Conservation (phyloP, 805 yeast species). For the Kodamaea kaohsiungensis region DNA sequence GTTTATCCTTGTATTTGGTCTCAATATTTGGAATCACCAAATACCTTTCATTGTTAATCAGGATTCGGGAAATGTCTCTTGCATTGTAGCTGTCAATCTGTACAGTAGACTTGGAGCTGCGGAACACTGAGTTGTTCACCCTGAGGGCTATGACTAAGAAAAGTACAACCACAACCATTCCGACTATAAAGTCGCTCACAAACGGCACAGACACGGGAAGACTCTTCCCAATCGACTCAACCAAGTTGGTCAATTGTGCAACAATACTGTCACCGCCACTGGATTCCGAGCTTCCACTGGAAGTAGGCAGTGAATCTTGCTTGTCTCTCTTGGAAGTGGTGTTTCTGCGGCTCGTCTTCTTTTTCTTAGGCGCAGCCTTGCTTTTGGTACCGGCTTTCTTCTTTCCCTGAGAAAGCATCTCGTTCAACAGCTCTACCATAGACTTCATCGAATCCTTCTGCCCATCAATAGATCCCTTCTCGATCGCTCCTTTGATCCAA, state of each 20-base stretch:
- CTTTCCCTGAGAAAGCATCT: constrained; percentile 27
- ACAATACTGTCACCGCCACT: constrained; percentile 9
- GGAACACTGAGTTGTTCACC: constrained; percentile 20
- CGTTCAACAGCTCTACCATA: constrained; percentile 49
- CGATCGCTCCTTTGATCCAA: constrained; percentile 90
- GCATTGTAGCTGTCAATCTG: constrained; percentile 10
- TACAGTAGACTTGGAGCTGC: constrained; percentile 11
- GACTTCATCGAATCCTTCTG: constrained; percentile 63
- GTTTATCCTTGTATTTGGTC: constrained; percentile 25
- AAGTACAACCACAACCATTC: constrained; percentile 18
- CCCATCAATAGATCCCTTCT: constrained; percentile 79
- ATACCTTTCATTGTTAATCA: constrained; percentile 37
- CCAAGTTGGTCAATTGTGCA: constrained; percentile 21
- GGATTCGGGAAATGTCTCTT: constrained; percentile 15
- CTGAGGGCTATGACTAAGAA: constrained; percentile 15
- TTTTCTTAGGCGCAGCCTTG: constrained; percentile 9
- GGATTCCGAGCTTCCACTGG: not conserved
- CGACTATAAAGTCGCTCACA: constrained; percentile 23
- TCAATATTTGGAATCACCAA: constrained; percentile 43
- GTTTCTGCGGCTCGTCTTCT: constrained; percentile 14
- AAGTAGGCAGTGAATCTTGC: not conserved
- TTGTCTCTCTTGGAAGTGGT: constrained; percentile 9
- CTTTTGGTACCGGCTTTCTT: constrained; percentile 9
- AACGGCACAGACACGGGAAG: constrained; percentile 29
- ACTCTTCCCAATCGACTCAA: constrained; percentile 25